These are phyloP conservation scores for Kodamaea hsintzibuensis DNA, from an alignment of 805 yeast species.

Conservation along the genomic window DNA sequence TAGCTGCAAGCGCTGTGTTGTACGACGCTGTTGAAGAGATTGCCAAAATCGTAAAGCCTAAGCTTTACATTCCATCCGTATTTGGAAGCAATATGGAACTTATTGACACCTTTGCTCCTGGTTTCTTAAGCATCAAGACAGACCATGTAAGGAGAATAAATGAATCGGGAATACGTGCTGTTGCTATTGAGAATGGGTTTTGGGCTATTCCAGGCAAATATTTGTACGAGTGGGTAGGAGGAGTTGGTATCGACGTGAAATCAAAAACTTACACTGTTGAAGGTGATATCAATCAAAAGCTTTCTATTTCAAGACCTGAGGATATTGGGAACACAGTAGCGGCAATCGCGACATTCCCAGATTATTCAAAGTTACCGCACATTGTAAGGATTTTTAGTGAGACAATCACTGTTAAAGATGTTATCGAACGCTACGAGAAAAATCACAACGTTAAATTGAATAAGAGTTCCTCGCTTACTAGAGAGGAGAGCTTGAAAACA, in stretches of 20 bases:
- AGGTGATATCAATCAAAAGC: slow-evolving; percentile 39
- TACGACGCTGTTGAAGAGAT: slow-evolving; percentile 37
- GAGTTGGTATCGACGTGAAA: slow-evolving; percentile 38
- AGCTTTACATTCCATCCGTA: slow-evolving; percentile 59
- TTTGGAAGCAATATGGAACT: slow-evolving; percentile 51
- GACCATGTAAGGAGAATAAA: slow-evolving; percentile 42
- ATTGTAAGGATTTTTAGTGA: slow-evolving; percentile 44
- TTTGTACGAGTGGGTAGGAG: slow-evolving; percentile 33
- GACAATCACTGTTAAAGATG: slow-evolving; percentile 37
- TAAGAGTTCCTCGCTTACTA: slow-evolving; percentile 13
- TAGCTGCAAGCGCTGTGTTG: slow-evolving; percentile 16
- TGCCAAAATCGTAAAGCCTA: slow-evolving; percentile 43
- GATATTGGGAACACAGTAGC: slow-evolving; percentile 20
- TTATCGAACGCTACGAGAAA: slow-evolving; percentile 42
- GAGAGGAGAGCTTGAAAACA: slow-evolving; percentile 28
- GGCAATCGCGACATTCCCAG: slow-evolving; percentile 18
- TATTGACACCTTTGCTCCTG: slow-evolving; percentile 30
- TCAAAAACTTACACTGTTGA: slow-evolving; percentile 32
- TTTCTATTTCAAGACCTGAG: slow-evolving; percentile 34
- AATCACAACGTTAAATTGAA: slow-evolving; percentile 28
- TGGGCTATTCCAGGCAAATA: slow-evolving; percentile 38
- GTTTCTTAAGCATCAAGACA: slow-evolving; percentile 31
- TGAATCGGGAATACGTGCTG: slow-evolving; percentile 46
- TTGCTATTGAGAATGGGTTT: slow-evolving; percentile 42
- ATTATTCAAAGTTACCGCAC: slow-evolving; percentile 44